Conservation (phyloP, 768 basidiomycete species). For the Lyophyllum semitale region DNA sequence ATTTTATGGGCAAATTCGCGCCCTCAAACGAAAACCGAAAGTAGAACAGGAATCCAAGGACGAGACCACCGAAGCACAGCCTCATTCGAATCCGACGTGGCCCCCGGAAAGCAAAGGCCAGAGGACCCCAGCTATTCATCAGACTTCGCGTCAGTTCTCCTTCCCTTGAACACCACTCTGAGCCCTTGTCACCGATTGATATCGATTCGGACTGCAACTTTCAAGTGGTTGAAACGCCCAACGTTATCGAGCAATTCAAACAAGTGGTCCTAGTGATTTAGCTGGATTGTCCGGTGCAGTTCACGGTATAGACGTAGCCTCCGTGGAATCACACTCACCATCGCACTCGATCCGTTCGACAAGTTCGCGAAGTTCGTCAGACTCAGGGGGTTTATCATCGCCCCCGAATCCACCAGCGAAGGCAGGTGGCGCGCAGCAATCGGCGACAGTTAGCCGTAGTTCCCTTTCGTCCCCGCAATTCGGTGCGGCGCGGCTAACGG, state of each 20-base stretch:
- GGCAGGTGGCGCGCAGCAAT: not conserved
- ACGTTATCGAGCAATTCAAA: not conserved
- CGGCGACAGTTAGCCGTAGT: not conserved
- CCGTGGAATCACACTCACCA: not conserved
- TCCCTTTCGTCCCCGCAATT: not conserved
- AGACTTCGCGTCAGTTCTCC: conserved; percentile 20
- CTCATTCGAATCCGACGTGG: conserved; percentile 11
- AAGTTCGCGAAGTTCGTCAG: not conserved
- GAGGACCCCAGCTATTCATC: conserved; percentile 8
- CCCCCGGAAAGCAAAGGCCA: conserved; percentile 14
- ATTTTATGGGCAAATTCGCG: conserved; percentile 17
- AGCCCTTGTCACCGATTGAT: conserved; percentile 3
- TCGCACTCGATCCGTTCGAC: not conserved
- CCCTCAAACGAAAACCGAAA: not conserved
- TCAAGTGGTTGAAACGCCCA: not conserved
- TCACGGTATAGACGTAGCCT: not conserved
- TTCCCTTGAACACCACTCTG: conserved; percentile 9
- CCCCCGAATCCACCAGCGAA: not conserved
- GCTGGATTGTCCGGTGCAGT: not conserved
- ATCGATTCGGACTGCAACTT: not conserved
- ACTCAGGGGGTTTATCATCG: not conserved
- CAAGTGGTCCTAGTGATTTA: not conserved
- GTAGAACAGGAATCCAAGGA: conserved; percentile 8
- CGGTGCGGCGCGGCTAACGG: not conserved
- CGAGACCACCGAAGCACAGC: conserved; percentile 11